Base-by-base conservation (phyloP, 176 grass and related monocot genomes). In the Olyra latifolia region DNA sequence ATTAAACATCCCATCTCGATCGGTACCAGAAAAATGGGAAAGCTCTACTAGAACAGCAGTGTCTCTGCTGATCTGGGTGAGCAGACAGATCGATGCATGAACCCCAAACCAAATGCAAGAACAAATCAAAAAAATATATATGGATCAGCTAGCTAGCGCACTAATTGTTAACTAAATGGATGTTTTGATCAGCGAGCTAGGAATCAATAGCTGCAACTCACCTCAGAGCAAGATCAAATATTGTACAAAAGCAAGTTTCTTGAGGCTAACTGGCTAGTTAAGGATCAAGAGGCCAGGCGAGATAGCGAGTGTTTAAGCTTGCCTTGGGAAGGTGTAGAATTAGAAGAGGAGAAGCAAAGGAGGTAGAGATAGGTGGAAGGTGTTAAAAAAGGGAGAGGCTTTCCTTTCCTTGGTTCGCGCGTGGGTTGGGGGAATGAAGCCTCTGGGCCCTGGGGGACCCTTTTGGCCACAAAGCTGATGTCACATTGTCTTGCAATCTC, bases 391-490 rank as follows among this genome's bases (percentile, higher is more conserved):
- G 28, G 53, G 27, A 48, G 28, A 42, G 38, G 59, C 47, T 63
- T 57, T 35, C 57, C 74, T 83, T 79, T 79, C 86, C 74, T 71
- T 4, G 32, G 32, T 4, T 79, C 80, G 74, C 86, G 86, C 86
- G 86, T 88, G 80, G 71, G 80, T 79, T 78, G 58, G 28, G 79
- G 80, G 48, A 88, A 88, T 88, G 73, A 88, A 83, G 39, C 72
- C 74, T 16, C 60, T 55, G 59, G 74, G 66, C 73, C 86, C 57
- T 73, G 54, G 67, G 62, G 68, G 57, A 64, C 66, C 67, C 69
- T 74, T 72, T 71, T 38, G 58, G 67, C 47, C 47, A 79, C 67
- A 38, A 10, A 72, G 86, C 86, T 79, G 74, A 83, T 58, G 86
- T 83, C 86, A 78, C 56, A 35, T 60, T 56, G 25, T 76, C 82